Evolutionary conservation across 441 rosid genomes (phyloP), one percentile per base, ranked within the genome.

Genomic region (Isatis lusitanica): DNA sequence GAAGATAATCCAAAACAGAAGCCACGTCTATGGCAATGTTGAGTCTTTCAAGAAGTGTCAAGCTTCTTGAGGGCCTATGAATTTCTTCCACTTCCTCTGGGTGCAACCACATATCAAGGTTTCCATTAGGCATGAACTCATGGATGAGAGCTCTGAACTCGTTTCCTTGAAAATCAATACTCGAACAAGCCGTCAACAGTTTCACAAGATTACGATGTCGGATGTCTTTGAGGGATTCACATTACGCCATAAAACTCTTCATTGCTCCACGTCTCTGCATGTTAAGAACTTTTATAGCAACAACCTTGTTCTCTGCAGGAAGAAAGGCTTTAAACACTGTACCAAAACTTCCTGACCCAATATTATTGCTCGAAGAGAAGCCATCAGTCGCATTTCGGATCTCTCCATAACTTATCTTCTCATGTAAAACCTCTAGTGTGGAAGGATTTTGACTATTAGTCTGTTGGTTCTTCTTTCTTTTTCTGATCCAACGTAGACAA

Each of bases 321-420:
- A 62, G 47, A 0, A 63, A 12, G 31, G 75, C 75, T 36, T 63
- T 63, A 42, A 62, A 72, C 0, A 72, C 75, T 17, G 46, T 72
- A 38, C 75, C 70, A 63, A 72, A 72, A 60, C 69, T 72, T 12
- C 75, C 70, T 6, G 55, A 72, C 13, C 75, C 75, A 43, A 72
- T 5, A 15, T 21, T 3, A 31, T 51, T 62, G 40, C 13, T 72
- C 0, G 33, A 9, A 40, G 75, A 63, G 46, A 72, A 72, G 9
- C 63, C 70, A 52, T 72, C 2, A 9, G 63, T 63, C 0, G 70
- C 75, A 1, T 18, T 72, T 6, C 9, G 16, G 1, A 72, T 36
- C 42, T 42, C 47, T 42, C 38, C 28, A 52, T 72, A 72, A 18
- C 75, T 72, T 52, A 63, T 42, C 26, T 72, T 52, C 38, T 72